Conservation (phyloP, 495 filamentous ascomycete species). For the Tuber aestivum region DNA sequence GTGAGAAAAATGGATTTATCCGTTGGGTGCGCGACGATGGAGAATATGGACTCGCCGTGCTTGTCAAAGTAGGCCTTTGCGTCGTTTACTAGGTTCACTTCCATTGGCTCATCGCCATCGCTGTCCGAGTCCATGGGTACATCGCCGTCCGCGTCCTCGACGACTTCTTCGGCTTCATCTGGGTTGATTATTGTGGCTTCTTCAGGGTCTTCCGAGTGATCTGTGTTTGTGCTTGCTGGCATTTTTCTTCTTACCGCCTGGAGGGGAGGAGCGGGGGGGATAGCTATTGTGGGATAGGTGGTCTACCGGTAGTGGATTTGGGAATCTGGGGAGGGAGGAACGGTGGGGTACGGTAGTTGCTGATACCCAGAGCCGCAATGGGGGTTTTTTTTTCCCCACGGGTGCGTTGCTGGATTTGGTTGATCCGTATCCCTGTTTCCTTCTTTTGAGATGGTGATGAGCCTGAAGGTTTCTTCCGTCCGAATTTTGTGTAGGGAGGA, state of each 20-base stretch:
- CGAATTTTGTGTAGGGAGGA: background rate
- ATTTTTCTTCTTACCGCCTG: background rate
- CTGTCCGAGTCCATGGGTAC: conserved; percentile 59
- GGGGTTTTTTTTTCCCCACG: background rate
- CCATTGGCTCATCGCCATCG: conserved; percentile 57
- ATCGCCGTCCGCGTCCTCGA: conserved; percentile 56
- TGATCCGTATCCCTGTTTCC: background rate
- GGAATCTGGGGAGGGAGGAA: background rate
- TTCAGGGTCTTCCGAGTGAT: conserved; percentile 29
- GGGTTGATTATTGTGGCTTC: conserved; percentile 58
- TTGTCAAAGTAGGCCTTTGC: conserved; percentile 83
- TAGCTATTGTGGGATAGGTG: background rate
- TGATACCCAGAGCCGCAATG: background rate
- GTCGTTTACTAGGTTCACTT: conserved; percentile 80
- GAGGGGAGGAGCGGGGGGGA: background rate
- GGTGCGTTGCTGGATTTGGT: background rate
- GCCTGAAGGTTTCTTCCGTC: background rate
- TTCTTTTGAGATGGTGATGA: background rate
- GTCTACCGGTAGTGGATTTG: background rate
- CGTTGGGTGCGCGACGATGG: conserved; percentile 83
- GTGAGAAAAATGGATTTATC: conserved; percentile 73
- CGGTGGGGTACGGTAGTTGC: background rate
- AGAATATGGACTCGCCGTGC: conserved; percentile 78
- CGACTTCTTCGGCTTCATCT: conserved; percentile 65
- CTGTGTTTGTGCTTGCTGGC: background rate